Evolutionary conservation across 2,329 filamentous ascomycete genomes (phyloP), one percentile per base, ranked within the genome.

Genomic region (Aspergillus arachidicola): DNA sequence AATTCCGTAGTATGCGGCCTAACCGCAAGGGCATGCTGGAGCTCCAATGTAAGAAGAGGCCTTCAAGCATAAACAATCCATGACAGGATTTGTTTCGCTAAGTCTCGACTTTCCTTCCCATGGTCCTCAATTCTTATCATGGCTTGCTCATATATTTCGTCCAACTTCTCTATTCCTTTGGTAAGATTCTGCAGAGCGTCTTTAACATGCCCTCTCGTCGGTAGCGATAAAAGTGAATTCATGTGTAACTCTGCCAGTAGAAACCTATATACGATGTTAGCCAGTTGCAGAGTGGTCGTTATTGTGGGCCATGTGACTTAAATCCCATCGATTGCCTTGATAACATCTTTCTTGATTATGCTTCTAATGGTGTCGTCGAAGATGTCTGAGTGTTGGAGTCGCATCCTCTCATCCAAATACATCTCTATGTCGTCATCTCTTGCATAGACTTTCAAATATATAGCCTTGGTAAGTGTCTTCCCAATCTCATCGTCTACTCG

Each of bases 401-500:
- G 26, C 46, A 51, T 30, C 28, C 16, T 23, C 23, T 51, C 21
- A n/a, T 51, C 26, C 4, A 51, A 16, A 30, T 51, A 51, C 26
- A 19, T 51, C 7, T 51, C 21, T 23, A 54, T 16, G 9, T 54
- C 50, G 11, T 54, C 1, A 36, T 34, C 30, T 10, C 10, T 54
- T 16, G 50, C 50, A 9, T 28, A 23, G 23, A 23, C 23, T 23
- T 23, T 23, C 2, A 23, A 23, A 23, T 23, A 23, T 23, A 23
- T 9, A 7, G 30, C 19, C 2, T 34, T 48, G 30, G 28, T 0
- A 5, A 59, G 55, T 32, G 6, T n/a, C 46, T 54, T 46, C 36
- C 54, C 36, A 32, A 75, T 75, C 2, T 71, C 64, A 14, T 21
- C 69, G 66, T 45, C 71, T 67, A 58, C 58, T 48, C 75, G 65